phyloP scores from a whole-genome alignment of 495 filamentous ascomycete species.

The Parachaetomium inaequale region DNA sequence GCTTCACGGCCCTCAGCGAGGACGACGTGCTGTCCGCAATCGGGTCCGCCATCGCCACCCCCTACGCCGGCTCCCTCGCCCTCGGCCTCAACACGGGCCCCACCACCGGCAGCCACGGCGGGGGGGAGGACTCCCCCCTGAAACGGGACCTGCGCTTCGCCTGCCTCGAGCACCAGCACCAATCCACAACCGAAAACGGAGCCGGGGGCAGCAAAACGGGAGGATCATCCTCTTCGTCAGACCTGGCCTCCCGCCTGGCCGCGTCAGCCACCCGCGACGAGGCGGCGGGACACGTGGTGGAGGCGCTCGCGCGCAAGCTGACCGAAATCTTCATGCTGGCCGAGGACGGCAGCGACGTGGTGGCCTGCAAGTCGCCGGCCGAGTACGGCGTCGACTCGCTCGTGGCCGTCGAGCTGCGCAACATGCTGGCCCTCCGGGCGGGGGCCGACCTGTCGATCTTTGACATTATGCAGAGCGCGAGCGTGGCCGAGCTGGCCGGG shows the following conservation, averaged over 20 bases:
- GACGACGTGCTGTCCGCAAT: conserved; percentile 27
- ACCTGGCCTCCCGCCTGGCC: conserved; percentile 17
- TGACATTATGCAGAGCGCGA: conserved; percentile 40
- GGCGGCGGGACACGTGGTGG: conserved; percentile 4
- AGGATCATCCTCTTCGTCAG: no score
- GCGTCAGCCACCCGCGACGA: conserved; percentile 15
- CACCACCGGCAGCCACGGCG: no score
- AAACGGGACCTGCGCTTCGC: conserved; percentile 24
- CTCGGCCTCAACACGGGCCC: conserved; percentile 31
- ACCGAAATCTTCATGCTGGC: conserved; percentile 37
- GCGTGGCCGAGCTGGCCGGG: conserved; percentile 28
- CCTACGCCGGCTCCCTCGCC: conserved; percentile 22
- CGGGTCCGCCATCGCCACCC: conserved; percentile 24
- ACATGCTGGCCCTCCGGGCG: conserved; percentile 37
- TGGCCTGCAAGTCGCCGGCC: conserved; percentile 22
- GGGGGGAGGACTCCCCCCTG: conserved; percentile 4
- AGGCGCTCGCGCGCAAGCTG: conserved; percentile 29
- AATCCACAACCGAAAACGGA: background rate
- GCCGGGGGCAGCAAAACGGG: background rate
- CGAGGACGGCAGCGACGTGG: conserved; percentile 35
- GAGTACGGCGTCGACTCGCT: conserved; percentile 48
- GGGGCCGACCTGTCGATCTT: conserved; percentile 42
- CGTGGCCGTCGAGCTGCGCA: conserved; percentile 47
- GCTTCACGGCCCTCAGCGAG: conserved; percentile 22
- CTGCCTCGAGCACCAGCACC: conserved; percentile 16